Conservation (phyloP, 169 alveolate genomes). For the Babesia bovis region DNA sequence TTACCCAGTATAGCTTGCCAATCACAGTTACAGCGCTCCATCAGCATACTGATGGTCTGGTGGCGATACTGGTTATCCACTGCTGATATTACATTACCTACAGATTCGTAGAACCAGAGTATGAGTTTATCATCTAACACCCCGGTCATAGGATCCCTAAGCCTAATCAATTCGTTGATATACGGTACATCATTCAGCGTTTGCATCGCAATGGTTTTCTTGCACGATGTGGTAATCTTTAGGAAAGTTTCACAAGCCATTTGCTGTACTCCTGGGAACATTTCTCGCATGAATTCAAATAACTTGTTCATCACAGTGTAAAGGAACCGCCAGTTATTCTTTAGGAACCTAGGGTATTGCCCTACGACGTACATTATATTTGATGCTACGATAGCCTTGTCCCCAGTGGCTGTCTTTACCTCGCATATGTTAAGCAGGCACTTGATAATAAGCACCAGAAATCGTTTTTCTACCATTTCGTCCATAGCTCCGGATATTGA, state of each 20-base stretch:
- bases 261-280: slow-evolving; percentile 98
- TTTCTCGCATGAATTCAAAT: slow-evolving; percentile 98
- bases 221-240: slow-evolving; percentile 90
- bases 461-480: slow-evolving; percentile 91
- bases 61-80: slow-evolving; percentile 10
- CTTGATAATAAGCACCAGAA: slow-evolving; percentile 91
- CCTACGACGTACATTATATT: slow-evolving; percentile 99
- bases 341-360: slow-evolving; percentile 96
- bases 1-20: slow-evolving; percentile 37
- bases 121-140: slow-evolving; percentile 72
- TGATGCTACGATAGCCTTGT: slow-evolving; percentile 95
- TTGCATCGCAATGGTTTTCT: slow-evolving; percentile 74
- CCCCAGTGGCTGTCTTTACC: slow-evolving; percentile 94
- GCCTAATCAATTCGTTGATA: slow-evolving; percentile 39
- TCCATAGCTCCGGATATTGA: slow-evolving; percentile 96
- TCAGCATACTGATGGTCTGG: slow-evolving; percentile 10
- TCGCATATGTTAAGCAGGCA: slow-evolving; percentile 94
- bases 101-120: slow-evolving; percentile 68
- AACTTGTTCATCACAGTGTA: slow-evolving; percentile 97
- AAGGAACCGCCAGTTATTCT: slow-evolving; percentile 95
- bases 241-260: slow-evolving; percentile 98
- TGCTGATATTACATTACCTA: slow-evolving; percentile 65
- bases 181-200: slow-evolving; percentile 18
- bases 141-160: slow-evolving; percentile 71
- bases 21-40: slow-evolving; percentile 52